These are phyloP conservation scores for Vanrija pseudolonga DNA, from an alignment of 1,284 basidiomycete species.

Conservation along the genomic window DNA sequence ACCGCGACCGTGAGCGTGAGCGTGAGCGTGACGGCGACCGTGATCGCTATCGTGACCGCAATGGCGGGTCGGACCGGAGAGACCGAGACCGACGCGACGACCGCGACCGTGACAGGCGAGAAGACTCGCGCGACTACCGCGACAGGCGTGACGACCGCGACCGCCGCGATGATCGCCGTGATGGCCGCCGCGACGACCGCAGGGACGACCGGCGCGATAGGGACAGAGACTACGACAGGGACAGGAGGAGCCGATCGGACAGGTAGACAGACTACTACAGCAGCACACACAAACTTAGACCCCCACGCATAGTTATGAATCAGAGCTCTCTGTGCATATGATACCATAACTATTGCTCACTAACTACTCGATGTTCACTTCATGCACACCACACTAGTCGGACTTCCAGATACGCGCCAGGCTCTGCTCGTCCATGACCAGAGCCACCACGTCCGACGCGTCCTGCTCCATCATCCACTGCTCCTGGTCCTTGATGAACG, in stretches of 20 bases:
- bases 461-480: slow-evolving; percentile 46
- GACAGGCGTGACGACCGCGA: not conserved
- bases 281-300: no score
- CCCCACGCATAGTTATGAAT: no score
- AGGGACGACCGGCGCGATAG: not conserved
- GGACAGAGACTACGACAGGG: no score
- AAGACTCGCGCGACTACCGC: not conserved
- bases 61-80: no score
- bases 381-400: not conserved
- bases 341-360: no score
- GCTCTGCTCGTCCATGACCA: slow-evolving; percentile 31
- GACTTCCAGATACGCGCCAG: slow-evolving; percentile 40
- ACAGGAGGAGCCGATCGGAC: no score
- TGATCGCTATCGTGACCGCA: slow-evolving; percentile 17
- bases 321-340: no score
- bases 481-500: slow-evolving; percentile 33
- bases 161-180: not conserved
- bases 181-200: not conserved
- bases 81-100: slow-evolving; percentile 6
- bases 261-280: no score
- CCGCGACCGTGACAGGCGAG: slow-evolving; percentile 6
- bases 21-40: slow-evolving; percentile 18
- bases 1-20: slow-evolving; percentile 9
- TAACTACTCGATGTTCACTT: no score
- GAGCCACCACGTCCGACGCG: slow-evolving; percentile 23